Evolutionary conservation across 2,329 filamentous ascomycete genomes (phyloP).

Genomic region (Penicillium sp.): DNA sequence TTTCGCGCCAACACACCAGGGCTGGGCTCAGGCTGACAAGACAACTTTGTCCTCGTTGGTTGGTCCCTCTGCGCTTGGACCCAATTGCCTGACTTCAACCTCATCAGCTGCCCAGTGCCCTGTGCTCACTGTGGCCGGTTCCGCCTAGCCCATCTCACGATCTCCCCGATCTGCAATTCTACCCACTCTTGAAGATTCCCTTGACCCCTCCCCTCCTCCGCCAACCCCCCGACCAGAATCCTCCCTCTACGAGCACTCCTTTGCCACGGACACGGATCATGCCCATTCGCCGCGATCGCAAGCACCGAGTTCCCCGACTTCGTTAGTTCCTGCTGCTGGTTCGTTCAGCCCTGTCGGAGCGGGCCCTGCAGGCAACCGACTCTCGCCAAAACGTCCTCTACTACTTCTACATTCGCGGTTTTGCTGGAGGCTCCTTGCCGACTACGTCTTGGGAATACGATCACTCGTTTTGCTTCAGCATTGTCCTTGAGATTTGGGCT

Average conservation of each 20-base stretch:
- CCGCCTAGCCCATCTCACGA: slow-evolving; percentile 1
- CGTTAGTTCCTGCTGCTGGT: slow-evolving; percentile 8
- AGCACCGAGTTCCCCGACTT: slow-evolving; percentile 5
- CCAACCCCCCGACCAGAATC: neutral
- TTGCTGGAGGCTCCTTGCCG: neutral
- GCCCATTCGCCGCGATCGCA: slow-evolving; percentile 5
- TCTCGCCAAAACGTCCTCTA: slow-evolving; percentile 7
- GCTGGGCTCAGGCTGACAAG: slow-evolving; percentile 1
- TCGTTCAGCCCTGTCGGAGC: slow-evolving; percentile 18
- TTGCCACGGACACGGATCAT: slow-evolving; percentile 6
- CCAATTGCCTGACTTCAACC: slow-evolving; percentile 28
- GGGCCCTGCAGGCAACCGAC: slow-evolving; percentile 21
- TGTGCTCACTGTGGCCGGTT: neutral
- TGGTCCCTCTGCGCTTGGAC: slow-evolving; percentile 27
- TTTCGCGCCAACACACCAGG: slow-evolving; percentile 15
- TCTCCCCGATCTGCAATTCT: slow-evolving; percentile 15
- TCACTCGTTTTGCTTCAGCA: neutral
- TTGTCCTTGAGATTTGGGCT: neutral
- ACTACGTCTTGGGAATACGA: neutral
- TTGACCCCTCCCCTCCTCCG: neutral
- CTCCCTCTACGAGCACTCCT: slow-evolving; percentile 2
- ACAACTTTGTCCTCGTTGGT: slow-evolving; percentile 15
- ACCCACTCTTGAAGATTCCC: slow-evolving; percentile 3
- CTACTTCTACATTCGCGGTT: slow-evolving; percentile 1
- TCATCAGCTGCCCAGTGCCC: slow-evolving; percentile 31